Evolutionary conservation across 2,329 filamentous ascomycete genomes (phyloP).

Genomic region (Ilyonectria sp.): DNA sequence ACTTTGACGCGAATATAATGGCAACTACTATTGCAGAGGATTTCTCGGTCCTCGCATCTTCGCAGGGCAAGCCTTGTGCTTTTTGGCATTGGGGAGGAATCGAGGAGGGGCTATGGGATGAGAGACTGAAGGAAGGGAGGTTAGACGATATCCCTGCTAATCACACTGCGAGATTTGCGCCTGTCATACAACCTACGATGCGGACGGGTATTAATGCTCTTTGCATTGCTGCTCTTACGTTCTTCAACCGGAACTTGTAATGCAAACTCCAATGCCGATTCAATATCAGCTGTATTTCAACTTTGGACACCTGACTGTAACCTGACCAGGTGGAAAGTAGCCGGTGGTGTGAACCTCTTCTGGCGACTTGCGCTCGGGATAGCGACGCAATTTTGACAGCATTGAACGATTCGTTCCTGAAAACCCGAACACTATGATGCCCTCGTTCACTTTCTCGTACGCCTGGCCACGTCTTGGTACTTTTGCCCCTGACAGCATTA

Average conservation of each 20-base stretch:
- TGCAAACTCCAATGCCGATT: not conserved
- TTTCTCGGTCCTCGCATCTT: conserved; percentile 39
- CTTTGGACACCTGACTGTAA: too few species aligned
- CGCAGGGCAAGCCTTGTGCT: conserved; percentile 37
- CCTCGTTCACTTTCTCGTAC: too few species aligned
- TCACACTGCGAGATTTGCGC: conserved; percentile 46
- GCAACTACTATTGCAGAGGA: conserved; percentile 1
- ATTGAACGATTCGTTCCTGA: too few species aligned
- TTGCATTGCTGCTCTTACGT: conserved; percentile 36
- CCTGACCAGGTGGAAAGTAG: too few species aligned
- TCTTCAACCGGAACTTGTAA: conserved; percentile 10
- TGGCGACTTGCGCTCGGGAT: too few species aligned
- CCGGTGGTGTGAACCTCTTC: too few species aligned
- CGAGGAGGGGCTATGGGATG: conserved; percentile 35
- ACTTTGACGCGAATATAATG: not conserved
- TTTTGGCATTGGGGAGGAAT: conserved; percentile 44
- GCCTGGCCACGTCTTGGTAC: too few species aligned
- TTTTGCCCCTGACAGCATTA: too few species aligned
- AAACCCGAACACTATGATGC: too few species aligned
- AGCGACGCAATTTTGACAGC: too few species aligned
- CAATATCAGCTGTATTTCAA: too few species aligned
- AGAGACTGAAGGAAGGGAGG: conserved; percentile 27
- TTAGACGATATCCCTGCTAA: conserved; percentile 44
- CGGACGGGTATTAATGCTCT: conserved; percentile 41
- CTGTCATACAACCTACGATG: conserved; percentile 43